Percentiles rank a stretch among this genome's conserved stretches.
phyloP scores from a whole-genome alignment of 495 filamentous ascomycete species.

The Penicillium bovifimosum region DNA sequence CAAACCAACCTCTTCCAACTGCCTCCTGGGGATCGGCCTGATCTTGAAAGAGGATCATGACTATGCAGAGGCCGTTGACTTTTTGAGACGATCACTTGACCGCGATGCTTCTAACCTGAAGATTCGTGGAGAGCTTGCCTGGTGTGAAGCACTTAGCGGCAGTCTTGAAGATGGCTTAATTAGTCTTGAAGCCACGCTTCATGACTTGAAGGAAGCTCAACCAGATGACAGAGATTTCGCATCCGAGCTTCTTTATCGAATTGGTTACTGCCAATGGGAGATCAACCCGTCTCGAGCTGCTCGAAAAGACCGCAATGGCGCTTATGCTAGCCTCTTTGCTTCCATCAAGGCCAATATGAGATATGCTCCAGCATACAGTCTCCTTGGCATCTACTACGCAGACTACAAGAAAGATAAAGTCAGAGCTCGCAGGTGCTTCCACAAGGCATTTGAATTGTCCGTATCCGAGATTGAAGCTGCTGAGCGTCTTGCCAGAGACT shows the following conservation, averaged over 20 bases:
- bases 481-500: conserved; percentile 75
- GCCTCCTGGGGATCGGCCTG: conserved; percentile 82
- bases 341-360: conserved; percentile 84
- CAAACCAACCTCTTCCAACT: conserved; percentile 66
- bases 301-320: conserved; percentile 68
- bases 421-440: conserved; percentile 83
- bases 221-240: conserved; percentile 62
- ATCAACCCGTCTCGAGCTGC: conserved; percentile 62
- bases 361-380: conserved; percentile 88
- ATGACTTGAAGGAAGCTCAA: conserved; percentile 49
- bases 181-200: conserved; percentile 66
- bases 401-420: conserved; percentile 85
- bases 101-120: conserved; percentile 66
- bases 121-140: conserved; percentile 76
- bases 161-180: conserved; percentile 57
- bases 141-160: conserved; percentile 82
- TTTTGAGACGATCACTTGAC: conserved; percentile 65
- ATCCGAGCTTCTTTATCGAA: conserved; percentile 78
- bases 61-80: conserved; percentile 69
- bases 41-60: conserved; percentile 91
- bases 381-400: conserved; percentile 87
- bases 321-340: conserved; percentile 77
- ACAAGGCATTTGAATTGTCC: conserved; percentile 94
- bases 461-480: conserved; percentile 81
- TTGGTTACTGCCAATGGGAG: conserved; percentile 88